Evolutionary conservation across 2,329 filamentous ascomycete genomes (phyloP), one percentile per base, ranked within the genome.

Genomic region (Epichloe brachyelytri): DNA sequence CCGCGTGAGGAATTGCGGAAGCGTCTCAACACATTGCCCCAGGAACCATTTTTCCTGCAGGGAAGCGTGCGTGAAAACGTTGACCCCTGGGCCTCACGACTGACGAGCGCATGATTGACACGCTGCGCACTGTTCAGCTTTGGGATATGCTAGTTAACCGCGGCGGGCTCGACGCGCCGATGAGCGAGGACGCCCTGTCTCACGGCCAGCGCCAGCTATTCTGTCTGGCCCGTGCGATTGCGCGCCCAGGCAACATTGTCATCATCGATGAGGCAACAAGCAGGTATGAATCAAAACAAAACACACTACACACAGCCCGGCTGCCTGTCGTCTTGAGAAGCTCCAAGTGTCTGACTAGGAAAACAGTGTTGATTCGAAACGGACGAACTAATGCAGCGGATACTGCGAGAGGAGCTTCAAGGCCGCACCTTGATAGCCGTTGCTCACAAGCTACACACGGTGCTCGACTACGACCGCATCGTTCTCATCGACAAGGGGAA

Each of bases 401-500:
- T 69, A 11, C 58, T 71, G 8, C 52, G 50, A 1, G 51, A 60
- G 1, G 60, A 68, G 47, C 67, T 69, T 26, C 50, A 55, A 2
- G 55, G 60, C 0, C 75, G 77, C 53, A 85, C 82, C 0, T 71
- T 85, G 15, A 63, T 72, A 17, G 62, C 66, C 2, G 62, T 72
- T n/a, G 67, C 63, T 0, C 70, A 72, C 54, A 65, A 69, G 20
- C 55, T 72, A n/a, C 63, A 68, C 6, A 74, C 73, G 3, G 72
- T 78, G 38, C 63, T 73, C 41, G 71, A 73, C 53, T 76, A 73
- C 60, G 76, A 79, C 57, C 66, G 64, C 19, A 67, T 86, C 15
- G 80, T 85, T 5, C 84, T 86, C 57, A 82, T 83, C 3, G 82
- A 86, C 62, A 80, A 80, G 40, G 82, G 83, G 0, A 67, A 65